Percentiles rank a stretch among this genome's conserved stretches.
Evolutionary conservation across 441 rosid genomes (phyloP).

Genomic region (Populus tomentosa): DNA sequence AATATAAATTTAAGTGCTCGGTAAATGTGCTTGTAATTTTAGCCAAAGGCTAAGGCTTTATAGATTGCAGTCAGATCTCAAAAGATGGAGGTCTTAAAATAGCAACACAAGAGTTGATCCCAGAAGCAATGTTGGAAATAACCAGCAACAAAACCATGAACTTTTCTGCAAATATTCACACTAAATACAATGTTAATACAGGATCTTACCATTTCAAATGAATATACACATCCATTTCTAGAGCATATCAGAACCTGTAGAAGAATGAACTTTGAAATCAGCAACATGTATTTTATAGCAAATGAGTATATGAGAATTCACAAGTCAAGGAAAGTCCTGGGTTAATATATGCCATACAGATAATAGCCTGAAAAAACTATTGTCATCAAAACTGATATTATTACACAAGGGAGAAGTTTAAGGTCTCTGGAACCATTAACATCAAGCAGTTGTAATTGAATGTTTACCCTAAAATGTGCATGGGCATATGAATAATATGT

Average conservation of each 20-base stretch:
- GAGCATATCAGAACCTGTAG: conserved; percentile 75
- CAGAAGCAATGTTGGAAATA: not conserved
- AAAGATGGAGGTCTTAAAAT: not conserved
- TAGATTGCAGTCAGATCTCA: not conserved
- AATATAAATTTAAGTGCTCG: no score
- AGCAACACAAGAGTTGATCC: not conserved
- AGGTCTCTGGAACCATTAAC: not conserved
- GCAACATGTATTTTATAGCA: not conserved
- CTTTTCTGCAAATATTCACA: not conserved
- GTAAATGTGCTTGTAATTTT: no score
- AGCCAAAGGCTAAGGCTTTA: not conserved
- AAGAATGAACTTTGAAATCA: conserved; percentile 4
- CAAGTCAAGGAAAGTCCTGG: not conserved
- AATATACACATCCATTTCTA: conserved; percentile 75
- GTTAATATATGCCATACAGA: not conserved
- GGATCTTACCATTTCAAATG: conserved; percentile 59
- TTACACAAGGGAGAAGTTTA: not conserved
- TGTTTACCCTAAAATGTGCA: not conserved
- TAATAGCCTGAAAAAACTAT: not conserved
- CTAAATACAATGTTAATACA: not conserved
- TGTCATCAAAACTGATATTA: not conserved
- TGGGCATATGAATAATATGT: not conserved
- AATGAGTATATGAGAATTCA: not conserved
- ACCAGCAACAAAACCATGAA: conserved; percentile 10
- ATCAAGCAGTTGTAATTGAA: not conserved